Evolutionary conservation across 2,329 filamentous ascomycete species (phyloP).

Genomic region (Epichloe festucae): DNA sequence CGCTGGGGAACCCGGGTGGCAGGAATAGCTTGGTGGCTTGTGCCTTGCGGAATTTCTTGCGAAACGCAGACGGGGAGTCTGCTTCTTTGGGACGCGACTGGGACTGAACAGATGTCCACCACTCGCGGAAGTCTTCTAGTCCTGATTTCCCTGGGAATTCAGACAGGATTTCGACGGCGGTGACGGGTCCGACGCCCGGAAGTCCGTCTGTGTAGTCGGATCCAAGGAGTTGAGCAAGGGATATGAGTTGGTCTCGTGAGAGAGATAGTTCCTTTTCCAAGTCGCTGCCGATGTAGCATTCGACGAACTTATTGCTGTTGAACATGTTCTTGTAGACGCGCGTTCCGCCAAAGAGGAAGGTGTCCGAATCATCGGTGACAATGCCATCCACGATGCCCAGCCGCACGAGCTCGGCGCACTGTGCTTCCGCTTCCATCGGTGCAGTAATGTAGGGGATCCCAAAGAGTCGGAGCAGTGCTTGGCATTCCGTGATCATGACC

Average conservation of each 20-base stretch:
- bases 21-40: constrained; percentile 80
- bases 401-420: constrained; percentile 81
- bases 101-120: constrained; percentile 73
- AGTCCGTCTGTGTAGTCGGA: constrained; percentile 93
- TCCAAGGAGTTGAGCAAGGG: constrained; percentile 79
- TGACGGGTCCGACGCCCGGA: constrained; percentile 83
- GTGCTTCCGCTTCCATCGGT: constrained; percentile 97
- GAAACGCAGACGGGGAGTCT: constrained; percentile 50
- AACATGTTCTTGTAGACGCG: constrained; percentile 99
- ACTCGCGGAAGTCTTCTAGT: constrained; percentile 67
- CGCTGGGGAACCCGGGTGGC: constrained; percentile 64
- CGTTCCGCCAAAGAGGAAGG: constrained; percentile 91
- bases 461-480: constrained; percentile 78
- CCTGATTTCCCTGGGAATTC: constrained; percentile 58
- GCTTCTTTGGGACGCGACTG: constrained; percentile 50
- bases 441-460: constrained; percentile 94
- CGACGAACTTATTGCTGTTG: constrained; percentile 94
- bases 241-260: constrained; percentile 74
- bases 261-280: constrained; percentile 83
- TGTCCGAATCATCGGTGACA: constrained; percentile 94
- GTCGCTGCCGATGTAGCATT: constrained; percentile 79
- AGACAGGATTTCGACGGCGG: constrained; percentile 82
- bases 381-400: constrained; percentile 91
- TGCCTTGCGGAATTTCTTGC: constrained; percentile 70
- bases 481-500: constrained; percentile 91